Conservation (phyloP, 495 filamentous ascomycete species). For the Margaritispora aquatica region DNA sequence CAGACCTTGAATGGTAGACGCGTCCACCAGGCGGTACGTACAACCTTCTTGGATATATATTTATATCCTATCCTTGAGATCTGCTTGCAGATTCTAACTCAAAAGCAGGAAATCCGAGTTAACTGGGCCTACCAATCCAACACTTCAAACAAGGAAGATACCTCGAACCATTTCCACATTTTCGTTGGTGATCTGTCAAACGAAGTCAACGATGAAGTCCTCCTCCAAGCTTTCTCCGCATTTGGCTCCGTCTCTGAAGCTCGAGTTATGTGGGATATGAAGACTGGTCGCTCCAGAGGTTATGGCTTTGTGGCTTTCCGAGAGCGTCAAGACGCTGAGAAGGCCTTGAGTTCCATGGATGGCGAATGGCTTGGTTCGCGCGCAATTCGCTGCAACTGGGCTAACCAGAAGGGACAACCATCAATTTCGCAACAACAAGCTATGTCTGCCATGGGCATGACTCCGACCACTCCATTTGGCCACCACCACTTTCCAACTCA, state of each 20-base stretch:
- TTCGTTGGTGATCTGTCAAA: slow-evolving; percentile 98
- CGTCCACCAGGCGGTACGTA: slow-evolving; percentile 85
- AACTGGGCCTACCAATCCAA: slow-evolving; percentile 99
- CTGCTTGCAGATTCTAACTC: slow-evolving; percentile 9
- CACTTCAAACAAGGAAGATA: slow-evolving; percentile 91
- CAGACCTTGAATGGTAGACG: slow-evolving; percentile 90
- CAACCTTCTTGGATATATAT: neutral
- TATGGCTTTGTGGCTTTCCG: slow-evolving; percentile 99
- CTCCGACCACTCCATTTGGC: slow-evolving; percentile 90
- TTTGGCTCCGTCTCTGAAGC: slow-evolving; percentile 98
- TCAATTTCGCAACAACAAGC: slow-evolving; percentile 97
- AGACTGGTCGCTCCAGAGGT: slow-evolving; percentile 93
- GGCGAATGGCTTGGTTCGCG: slow-evolving; percentile 99
- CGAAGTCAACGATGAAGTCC: slow-evolving; percentile 95
- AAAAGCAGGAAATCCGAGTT: slow-evolving; percentile 90
- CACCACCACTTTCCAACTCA: slow-evolving; percentile 98
- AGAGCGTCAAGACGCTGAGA: slow-evolving; percentile 89
- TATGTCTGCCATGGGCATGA: slow-evolving; percentile 98
- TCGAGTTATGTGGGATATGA: slow-evolving; percentile 99
- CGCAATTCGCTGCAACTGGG: slow-evolving; percentile 99
- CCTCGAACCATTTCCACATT: slow-evolving; percentile 97
- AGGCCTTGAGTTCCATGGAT: slow-evolving; percentile 95
- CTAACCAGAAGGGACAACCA: slow-evolving; percentile 98
- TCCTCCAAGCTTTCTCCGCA: slow-evolving; percentile 91
- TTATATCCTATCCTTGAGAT: too few relatives aligned